Percentiles rank a stretch among this genome's conserved stretches.
phyloP scores from a whole-genome alignment of 208 protist species.

The Wallacemonas sp. region DNA sequence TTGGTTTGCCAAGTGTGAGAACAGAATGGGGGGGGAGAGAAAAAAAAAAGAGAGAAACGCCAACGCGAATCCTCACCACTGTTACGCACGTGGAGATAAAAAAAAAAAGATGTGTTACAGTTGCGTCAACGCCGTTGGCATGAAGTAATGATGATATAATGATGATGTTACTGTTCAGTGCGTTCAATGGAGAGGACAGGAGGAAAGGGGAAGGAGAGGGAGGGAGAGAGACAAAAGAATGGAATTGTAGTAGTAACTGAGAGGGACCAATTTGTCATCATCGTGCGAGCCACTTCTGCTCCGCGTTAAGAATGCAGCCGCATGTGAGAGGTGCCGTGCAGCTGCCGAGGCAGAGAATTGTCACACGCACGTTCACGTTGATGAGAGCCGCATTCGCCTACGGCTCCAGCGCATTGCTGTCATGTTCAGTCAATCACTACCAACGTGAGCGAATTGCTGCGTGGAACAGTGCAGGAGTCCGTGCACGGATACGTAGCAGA shows the following conservation, averaged over 20 bases:
- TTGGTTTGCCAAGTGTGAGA: background rate
- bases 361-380: no score
- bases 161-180: background rate
- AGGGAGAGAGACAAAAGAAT: conserved; percentile 15
- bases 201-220: background rate
- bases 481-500: no score
- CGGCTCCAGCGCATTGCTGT: no score
- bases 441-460: no score
- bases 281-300: background rate
- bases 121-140: background rate
- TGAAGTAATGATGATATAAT: conserved; percentile 10
- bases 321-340: no score
- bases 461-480: no score
- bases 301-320: no score
- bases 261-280: background rate
- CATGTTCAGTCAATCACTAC: no score
- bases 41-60: conserved; percentile 6
- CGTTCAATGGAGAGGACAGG: background rate
- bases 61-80: conserved; percentile 1
- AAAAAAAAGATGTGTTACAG: conserved; percentile 12
- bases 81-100: conserved; percentile 4
- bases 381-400: no score
- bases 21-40: conserved; percentile 12
- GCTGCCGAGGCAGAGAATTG: no score
- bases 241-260: conserved; percentile 4